phyloP scores from a whole-genome alignment of 495 filamentous ascomycete genomes.

The Neurospora sp. region DNA sequence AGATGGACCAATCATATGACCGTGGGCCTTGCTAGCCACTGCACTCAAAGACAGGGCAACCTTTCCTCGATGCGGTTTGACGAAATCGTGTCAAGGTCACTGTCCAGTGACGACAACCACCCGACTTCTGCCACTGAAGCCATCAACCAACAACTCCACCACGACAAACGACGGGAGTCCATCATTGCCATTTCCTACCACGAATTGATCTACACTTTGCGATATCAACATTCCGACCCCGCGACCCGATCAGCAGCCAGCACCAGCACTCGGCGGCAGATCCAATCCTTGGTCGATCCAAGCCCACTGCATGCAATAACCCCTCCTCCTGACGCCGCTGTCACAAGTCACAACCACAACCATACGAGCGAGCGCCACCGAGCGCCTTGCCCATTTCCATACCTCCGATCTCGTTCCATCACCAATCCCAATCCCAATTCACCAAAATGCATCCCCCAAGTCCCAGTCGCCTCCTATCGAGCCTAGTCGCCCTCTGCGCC shows the following conservation, averaged over 20 bases:
- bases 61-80: background rate
- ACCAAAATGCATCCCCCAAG: slow-evolving; percentile 14
- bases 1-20: background rate
- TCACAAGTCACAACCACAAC: background rate
- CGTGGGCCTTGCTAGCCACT: background rate
- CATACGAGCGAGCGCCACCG: background rate
- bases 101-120: too few relatives aligned
- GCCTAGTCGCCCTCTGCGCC: slow-evolving; percentile 13
- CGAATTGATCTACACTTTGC: background rate
- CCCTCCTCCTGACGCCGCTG: background rate
- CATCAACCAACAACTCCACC: background rate
- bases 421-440: background rate
- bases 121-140: too few relatives aligned
- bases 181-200: background rate
- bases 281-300: background rate
- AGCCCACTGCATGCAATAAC: background rate
- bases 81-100: background rate
- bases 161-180: background rate
- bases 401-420: background rate
- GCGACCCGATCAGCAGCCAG: background rate
- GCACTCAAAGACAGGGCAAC: background rate
- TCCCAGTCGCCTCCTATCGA: background rate
- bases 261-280: background rate
- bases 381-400: background rate
- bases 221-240: background rate